Base-by-base conservation (phyloP, 768 basidiomycete genomes). In the Lactarius hengduanensis region DNA sequence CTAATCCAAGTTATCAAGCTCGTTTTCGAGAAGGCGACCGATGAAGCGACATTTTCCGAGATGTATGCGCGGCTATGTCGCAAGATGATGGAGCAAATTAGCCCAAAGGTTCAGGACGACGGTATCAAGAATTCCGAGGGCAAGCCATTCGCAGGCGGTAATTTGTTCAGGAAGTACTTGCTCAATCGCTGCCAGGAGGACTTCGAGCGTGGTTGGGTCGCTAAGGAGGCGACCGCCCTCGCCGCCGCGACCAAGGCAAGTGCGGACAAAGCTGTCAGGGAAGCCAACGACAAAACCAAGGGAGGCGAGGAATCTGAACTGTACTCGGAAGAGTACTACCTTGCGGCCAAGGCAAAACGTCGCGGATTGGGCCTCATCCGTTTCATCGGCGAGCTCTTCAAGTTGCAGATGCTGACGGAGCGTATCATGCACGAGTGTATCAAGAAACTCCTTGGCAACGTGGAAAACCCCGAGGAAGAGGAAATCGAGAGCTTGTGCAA, bases 371-470 rank as follows among this genome's bases (percentile, higher is more conserved):
- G 96, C 81, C 84, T 99, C 71, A 94, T 98, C 80, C 93, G 92
- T 77, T 96, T 99, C 80, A 98, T 98, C 69, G 96, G 96, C 69
- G 96, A 99, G 79, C 81, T 98, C 62, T 99, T 94, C 89, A 98
- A 98, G 80, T 82, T 99, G n/a, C 91, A 93, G 79, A 97, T 98
- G 94, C 81, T 98, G 62, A 95, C 94, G 57, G 94, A 95, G 80
- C 89, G 94, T 71, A 96, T 98, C 80, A 99, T 98, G 92, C 92
- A 95, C 81, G 92, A 94, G 78, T 99, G 96, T 82, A 88, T 98
- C 75, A 94, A 94, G 85, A 95, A 96, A 79, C 84, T 98, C 15
- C 82, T 98, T 15, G 86, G 89, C 62, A 98, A 99, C 74, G 90
- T 96, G 64, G 89, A 94, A 71, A 92, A 93, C 73, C 97, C 95